Evolutionary conservation across 2,329 filamentous ascomycete genomes (phyloP), one percentile per base, ranked within the genome.

Genomic region (Pseudogymnoascus sp.): DNA sequence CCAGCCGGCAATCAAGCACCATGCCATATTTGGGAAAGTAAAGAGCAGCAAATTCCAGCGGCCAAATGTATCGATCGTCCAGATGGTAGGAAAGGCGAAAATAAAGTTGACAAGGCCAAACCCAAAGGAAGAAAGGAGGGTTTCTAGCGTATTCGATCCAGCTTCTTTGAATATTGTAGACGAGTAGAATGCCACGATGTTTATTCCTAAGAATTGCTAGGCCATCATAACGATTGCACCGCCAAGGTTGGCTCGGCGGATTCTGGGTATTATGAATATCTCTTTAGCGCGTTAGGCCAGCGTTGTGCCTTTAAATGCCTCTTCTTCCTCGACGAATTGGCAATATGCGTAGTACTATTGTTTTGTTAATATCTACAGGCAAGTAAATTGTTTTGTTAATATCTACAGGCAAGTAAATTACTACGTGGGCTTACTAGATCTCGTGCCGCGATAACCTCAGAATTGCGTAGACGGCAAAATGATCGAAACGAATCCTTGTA

Each of bases 171-270:
- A 82, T 48, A 83, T 79, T 1, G 76, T 78, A 1, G 76, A 75
- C 7, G 75, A 78, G 67, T 82, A 82, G 57, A 81, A 83, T 4
- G 80, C 76, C 45, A 83, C 80, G 60, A 81, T 79, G 63, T 81
- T 81, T 69, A 81, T 67, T 41, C 65, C 65, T 37, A 21, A 65
- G 21, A 65, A 70, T 21, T 65, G 64, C 34, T 65, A 62, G 16
- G 64, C 66, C 14, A 69, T 85, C 90, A 96, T 95, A 69, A 93
- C 90, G 1, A 85, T 85, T 68, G 87, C 89, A 0, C 90, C 87
- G 2, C 90, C 90, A 23, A 90, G 79, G 4, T 86, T 92, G 2
- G 91, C 90, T 36, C 87, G 82, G 8, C 87, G 83, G 5, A 89
- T 79, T 36, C 88, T 83, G 2, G 88, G 85, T 61, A 90, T 81